phyloP scores from a whole-genome alignment of 2,329 filamentous ascomycete species.

The Torrubiellomyces zombiae region DNA sequence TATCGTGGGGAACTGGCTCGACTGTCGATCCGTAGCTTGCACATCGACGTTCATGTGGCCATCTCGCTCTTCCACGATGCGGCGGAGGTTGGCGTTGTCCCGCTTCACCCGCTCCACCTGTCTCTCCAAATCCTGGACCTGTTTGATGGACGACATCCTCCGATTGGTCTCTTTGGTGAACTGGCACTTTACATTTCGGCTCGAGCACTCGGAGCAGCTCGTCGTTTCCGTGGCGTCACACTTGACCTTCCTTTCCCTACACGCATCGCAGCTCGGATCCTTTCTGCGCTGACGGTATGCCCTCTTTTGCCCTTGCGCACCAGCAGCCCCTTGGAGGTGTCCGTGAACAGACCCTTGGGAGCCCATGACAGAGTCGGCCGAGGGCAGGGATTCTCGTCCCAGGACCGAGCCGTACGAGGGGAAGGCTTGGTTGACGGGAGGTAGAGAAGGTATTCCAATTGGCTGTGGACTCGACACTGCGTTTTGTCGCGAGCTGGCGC shows the following conservation, averaged over 20 bases:
- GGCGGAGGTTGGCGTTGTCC: conserved; percentile 59
- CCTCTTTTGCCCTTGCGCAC: conserved; percentile 60
- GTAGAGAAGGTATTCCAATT: conserved; percentile 34
- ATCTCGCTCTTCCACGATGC: conserved; percentile 38
- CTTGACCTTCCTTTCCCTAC: conserved; percentile 69
- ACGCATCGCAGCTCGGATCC: conserved; percentile 94
- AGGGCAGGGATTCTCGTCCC: conserved; percentile 44
- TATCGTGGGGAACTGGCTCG: conserved; percentile 45
- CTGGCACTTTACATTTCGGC: conserved; percentile 90
- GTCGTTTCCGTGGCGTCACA: conserved; percentile 94
- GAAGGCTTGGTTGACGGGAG: conserved; percentile 30
- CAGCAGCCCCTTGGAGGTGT: conserved; percentile 24
- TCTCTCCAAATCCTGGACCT: conserved; percentile 91
- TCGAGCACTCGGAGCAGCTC: conserved; percentile 94
- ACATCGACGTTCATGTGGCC: conserved; percentile 32
- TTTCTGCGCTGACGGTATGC: conserved; percentile 91
- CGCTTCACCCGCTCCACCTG: conserved; percentile 68
- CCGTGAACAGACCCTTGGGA: conserved; percentile 27
- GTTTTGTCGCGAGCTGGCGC: conserved; percentile 31
- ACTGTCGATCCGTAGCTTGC: conserved; percentile 29
- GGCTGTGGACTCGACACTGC: conserved; percentile 32
- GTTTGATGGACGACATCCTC: conserved; percentile 98
- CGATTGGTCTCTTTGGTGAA: conserved; percentile 99
- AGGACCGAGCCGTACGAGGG: conserved; percentile 35
- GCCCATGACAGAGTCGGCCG: conserved; percentile 37